Conservation (phyloP, 441 rosid genomes). For the Adansonia gregorii region DNA sequence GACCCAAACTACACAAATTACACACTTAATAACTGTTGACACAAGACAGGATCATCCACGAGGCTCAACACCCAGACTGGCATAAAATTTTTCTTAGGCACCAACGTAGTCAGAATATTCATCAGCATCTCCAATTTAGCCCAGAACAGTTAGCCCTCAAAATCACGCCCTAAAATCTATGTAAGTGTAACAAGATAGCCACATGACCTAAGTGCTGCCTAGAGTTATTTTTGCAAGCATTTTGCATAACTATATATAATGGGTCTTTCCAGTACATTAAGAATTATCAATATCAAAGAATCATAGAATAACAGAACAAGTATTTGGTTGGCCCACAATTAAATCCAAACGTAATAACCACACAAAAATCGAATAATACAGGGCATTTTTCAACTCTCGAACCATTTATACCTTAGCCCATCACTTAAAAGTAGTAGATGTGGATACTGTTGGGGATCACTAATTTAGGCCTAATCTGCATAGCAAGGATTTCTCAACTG, state of each 20-base stretch:
- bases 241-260: not conserved
- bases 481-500: not conserved
- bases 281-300: not conserved
- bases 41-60: not conserved
- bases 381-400: not conserved
- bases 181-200: not conserved
- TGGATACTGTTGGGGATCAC: not conserved
- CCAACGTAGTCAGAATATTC: not conserved
- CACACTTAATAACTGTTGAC: not conserved
- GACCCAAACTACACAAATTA: not conserved
- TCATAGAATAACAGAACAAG: not conserved
- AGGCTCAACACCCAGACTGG: not conserved
- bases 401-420: too few relatives aligned
- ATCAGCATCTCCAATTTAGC: constrained; percentile 1
- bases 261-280: not conserved
- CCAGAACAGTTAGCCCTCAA: not conserved
- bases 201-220: not conserved
- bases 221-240: not conserved
- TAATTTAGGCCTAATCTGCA: not conserved
- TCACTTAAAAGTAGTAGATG: too few relatives aligned
- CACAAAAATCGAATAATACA: not conserved
- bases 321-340: constrained; percentile 4
- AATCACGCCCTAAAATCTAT: not conserved
- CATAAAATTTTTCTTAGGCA: not conserved
- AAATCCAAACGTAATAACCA: not conserved